Percentiles rank a stretch among this genome's conserved stretches.
These are phyloP conservation scores for Botrytis galanthina DNA, from an alignment of 2,329 filamentous ascomycete species.

Conservation along the genomic window DNA sequence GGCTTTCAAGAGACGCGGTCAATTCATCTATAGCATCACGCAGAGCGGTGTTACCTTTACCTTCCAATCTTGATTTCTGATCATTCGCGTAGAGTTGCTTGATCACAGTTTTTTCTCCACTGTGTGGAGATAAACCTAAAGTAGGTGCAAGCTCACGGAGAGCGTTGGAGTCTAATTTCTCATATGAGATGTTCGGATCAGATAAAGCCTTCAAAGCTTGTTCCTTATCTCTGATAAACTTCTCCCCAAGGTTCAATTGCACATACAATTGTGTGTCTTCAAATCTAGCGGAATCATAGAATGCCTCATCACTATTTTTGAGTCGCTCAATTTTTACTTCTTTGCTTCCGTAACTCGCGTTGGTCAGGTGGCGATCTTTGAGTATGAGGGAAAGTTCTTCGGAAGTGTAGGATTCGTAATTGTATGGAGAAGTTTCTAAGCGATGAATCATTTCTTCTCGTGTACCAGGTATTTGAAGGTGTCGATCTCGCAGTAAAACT, in stretches of 20 bases:
- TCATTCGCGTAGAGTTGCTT: neutral
- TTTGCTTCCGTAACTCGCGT: conserved; percentile 11
- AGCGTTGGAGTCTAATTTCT: neutral
- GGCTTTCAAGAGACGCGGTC: neutral
- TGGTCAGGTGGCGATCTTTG: conserved; percentile 20
- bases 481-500: conserved; percentile 23
- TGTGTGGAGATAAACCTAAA: neutral
- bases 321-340: conserved; percentile 26
- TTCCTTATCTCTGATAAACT: neutral
- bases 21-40: neutral
- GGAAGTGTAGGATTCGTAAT: conserved; percentile 23
- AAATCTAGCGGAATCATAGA: conserved; percentile 9
- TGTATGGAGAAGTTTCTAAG: conserved; percentile 22
- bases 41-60: neutral
- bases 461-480: conserved; percentile 15
- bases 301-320: conserved; percentile 22
- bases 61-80: neutral
- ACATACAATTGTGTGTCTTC: conserved; percentile 10
- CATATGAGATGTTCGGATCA: conserved; percentile 1
- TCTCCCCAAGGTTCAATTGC: neutral
- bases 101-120: neutral
- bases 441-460: conserved; percentile 28
- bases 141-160: neutral
- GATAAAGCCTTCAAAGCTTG: neutral
- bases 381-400: conserved; percentile 24